These are phyloP conservation scores for Magnaporthales sp. DNA, from an alignment of 2,329 filamentous ascomycete genomes.

Conservation along the genomic window DNA sequence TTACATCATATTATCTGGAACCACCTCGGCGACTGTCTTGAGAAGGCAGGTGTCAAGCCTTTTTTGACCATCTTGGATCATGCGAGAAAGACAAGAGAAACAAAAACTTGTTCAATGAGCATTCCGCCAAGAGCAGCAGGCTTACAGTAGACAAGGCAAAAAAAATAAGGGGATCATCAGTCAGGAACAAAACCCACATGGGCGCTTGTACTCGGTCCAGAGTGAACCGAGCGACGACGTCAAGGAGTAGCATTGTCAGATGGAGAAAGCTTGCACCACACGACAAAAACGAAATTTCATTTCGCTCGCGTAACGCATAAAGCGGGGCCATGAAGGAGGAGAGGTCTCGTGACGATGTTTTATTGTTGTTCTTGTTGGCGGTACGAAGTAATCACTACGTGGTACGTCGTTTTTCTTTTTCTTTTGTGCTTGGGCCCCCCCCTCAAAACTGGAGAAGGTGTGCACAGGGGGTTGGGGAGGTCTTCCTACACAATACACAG, in stretches of 20 bases:
- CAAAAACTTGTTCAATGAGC: neutral
- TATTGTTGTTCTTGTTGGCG: too few species aligned
- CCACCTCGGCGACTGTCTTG: neutral
- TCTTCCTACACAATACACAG: too few species aligned
- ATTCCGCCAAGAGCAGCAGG: neutral
- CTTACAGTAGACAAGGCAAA: neutral
- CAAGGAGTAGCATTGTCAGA: too few species aligned
- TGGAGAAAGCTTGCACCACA: neutral
- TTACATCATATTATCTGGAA: neutral
- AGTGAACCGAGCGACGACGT: too few species aligned
- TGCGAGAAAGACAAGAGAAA: neutral
- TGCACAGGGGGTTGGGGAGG: too few species aligned
- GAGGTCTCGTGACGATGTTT: neutral
- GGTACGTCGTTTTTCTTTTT: neutral
- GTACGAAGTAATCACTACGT: neutral
- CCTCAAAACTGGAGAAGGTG: neutral
- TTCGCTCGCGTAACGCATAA: neutral
- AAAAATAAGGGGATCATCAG: too few species aligned
- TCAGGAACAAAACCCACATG: neutral
- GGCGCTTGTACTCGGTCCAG: neutral
- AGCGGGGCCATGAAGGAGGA: neutral
- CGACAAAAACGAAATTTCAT: neutral
- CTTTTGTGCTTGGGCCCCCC: neutral
- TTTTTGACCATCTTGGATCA: neutral
- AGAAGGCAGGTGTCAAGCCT: neutral